Evolutionary conservation across 441 rosid genomes (phyloP).

Genomic region (Erodium texanum): DNA sequence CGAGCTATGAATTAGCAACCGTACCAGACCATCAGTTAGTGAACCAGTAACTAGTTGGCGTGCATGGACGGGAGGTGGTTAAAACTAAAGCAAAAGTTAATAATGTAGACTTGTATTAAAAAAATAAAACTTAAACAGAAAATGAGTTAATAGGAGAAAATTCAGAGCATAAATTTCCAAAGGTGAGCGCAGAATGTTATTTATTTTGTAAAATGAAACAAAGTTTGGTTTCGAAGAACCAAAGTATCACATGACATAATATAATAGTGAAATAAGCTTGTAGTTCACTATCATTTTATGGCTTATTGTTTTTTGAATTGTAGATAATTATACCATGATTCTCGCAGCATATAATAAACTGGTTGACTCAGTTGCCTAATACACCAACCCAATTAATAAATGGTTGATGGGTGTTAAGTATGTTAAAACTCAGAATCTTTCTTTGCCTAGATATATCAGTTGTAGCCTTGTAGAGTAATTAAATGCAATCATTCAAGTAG

Average conservation of each 20-base stretch:
- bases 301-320: no score
- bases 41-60: background rate
- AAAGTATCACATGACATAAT: background rate
- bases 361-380: background rate
- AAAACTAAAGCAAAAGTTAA: background rate
- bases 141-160: slow-evolving; percentile 1
- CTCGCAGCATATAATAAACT: background rate
- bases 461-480: background rate
- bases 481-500: background rate
- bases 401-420: background rate
- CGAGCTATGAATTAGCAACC: background rate
- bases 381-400: background rate
- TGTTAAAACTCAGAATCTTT: background rate
- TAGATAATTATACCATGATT: background rate
- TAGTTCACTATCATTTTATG: background rate
- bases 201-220: background rate
- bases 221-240: background rate
- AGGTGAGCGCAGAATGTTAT: background rate
- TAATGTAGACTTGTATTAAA: background rate
- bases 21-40: background rate
- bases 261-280: background rate
- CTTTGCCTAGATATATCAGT: background rate
- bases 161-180: background rate
- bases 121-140: background rate
- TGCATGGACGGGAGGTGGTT: background rate